Evolutionary conservation across 1,284 basidiomycete genomes (phyloP), one percentile per base, ranked within the genome.

Genomic region (Trametes polyzona): DNA sequence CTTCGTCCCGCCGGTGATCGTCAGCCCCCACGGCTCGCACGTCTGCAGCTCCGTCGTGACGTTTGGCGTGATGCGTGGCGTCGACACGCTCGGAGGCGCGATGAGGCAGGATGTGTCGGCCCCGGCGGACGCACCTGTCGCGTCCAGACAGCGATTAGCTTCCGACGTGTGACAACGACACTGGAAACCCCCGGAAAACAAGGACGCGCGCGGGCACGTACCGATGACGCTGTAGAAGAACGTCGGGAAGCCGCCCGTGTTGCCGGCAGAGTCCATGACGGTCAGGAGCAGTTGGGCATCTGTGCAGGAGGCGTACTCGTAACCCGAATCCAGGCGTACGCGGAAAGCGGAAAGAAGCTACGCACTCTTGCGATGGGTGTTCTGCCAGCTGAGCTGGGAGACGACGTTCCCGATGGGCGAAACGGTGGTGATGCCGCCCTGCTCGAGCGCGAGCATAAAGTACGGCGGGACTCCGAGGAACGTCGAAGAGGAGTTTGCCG

Each of bases 21-120:
- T 70, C 4, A 84, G 63, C 12, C 77, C 76, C 77, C 80, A 78
- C 11, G 74, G 75, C 14, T 81, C 69, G 62, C 82, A 83, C 4
- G 81, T 80, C 23, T 69, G 59, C 6, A 83, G 57, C 5, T 66
- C 65, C 6, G 67, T 65, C 2, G 80, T 77, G 37, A 78, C 66
- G 65, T 83, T 83, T 9, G 79, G 67, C 1, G 68, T 64, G 33
- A 82, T 68, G 4, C 71, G 58, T 7, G 33, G 47, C 23, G 56
- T 55, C 27, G 74, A 66, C 9, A 57, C 23, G 9, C 66, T 52
- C 4, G 69, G 61, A 4, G 65, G 41, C 19, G 65, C 48, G n/a
- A 64, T 67, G 29, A 79, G 64, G 59, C 81, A 83, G 24, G 71
- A 65, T 1, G 73, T 72, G 11, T 71, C 69, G 42, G 65, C 59